A percentile compares a stretch with the other conserved stretches of the same genome.
These are phyloP conservation scores for Brettanomyces bruxellensis DNA, from an alignment of 805 yeast species.

Conservation along the genomic window DNA sequence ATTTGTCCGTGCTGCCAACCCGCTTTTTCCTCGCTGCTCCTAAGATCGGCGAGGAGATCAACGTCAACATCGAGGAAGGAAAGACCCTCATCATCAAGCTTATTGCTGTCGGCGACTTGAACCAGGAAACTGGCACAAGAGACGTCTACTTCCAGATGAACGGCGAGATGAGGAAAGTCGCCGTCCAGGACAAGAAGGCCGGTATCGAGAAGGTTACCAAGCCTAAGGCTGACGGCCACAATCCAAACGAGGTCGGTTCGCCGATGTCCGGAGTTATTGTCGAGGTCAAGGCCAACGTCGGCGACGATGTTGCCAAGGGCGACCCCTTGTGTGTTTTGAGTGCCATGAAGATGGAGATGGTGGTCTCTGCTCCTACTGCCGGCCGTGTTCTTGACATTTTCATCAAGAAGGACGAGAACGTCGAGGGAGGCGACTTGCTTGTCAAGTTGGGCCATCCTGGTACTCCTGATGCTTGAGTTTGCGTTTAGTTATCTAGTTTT, in stretches of 20 bases:
- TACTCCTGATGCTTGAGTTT: constrained; percentile 2
- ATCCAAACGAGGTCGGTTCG: constrained; percentile 91
- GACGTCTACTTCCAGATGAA: constrained; percentile 97
- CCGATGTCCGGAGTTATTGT: constrained; percentile 99
- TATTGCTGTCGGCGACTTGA: constrained; percentile 87
- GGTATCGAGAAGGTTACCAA: constrained; percentile 79
- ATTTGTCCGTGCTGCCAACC: constrained; percentile 90
- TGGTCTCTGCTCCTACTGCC: constrained; percentile 81
- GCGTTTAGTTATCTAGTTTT: too few relatives aligned
- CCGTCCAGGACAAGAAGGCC: constrained; percentile 81
- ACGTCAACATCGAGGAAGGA: constrained; percentile 89
- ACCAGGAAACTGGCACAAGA: constrained; percentile 77
- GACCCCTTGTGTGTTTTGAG: constrained; percentile 88
- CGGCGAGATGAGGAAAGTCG: constrained; percentile 96
- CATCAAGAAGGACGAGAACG: constrained; percentile 88
- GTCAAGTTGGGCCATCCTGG: constrained; percentile 41
- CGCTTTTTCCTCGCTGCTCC: constrained; percentile 84
- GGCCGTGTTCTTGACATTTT: constrained; percentile 75
- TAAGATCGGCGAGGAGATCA: constrained; percentile 78
- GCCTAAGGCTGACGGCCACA: constrained; percentile 82
- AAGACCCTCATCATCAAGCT: constrained; percentile 84
- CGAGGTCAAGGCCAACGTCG: constrained; percentile 85
- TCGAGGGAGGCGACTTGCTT: constrained; percentile 87
- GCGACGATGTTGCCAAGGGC: constrained; percentile 89
- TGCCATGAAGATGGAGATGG: constrained; percentile 99